Percentiles rank a stretch among this genome's conserved stretches.
Evolutionary conservation across 2,329 filamentous ascomycete species (phyloP).

Genomic region (Epichloe gansuensis): DNA sequence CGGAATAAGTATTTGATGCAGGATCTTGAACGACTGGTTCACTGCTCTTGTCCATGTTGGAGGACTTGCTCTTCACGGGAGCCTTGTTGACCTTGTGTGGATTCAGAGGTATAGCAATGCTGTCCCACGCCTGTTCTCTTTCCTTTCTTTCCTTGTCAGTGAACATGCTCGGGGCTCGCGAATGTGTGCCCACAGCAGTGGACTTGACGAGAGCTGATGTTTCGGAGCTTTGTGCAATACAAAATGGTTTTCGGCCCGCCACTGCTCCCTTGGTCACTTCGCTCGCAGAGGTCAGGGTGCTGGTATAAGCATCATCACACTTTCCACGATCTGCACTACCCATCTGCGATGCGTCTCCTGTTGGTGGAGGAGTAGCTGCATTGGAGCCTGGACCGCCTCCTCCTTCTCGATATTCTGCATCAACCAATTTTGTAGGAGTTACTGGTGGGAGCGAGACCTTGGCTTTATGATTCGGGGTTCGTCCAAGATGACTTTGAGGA

Average conservation of each 20-base stretch:
- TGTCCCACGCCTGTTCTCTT: conserved; percentile 21
- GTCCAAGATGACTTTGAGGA: conserved; percentile 6
- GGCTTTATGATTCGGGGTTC: conserved; percentile 5
- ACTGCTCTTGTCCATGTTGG: neutral
- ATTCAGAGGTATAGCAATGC: conserved; percentile 22
- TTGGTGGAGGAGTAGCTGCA: neutral
- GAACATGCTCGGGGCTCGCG: conserved; percentile 13
- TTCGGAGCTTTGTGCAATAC: neutral
- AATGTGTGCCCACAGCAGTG: neutral
- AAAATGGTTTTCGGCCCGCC: neutral
- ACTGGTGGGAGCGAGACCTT: conserved; percentile 12
- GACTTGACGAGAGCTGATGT: neutral
- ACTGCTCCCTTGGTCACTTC: neutral
- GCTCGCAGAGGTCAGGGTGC: neutral
- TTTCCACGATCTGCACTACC: neutral
- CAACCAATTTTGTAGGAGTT: neutral
- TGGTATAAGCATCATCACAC: neutral
- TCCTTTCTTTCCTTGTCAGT: conserved; percentile 20
- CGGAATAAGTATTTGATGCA: neutral
- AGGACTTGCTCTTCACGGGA: neutral
- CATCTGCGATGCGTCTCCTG: neutral
- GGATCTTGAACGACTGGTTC: neutral
- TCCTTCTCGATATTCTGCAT: neutral
- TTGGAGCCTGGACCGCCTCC: neutral
- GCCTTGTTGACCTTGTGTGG: conserved; percentile 8